A percentile compares a stretch with the other conserved stretches of the same genome.
These are phyloP conservation scores for Diaporthe sp. DNA, from an alignment of 2,329 filamentous ascomycete species.

Conservation along the genomic window DNA sequence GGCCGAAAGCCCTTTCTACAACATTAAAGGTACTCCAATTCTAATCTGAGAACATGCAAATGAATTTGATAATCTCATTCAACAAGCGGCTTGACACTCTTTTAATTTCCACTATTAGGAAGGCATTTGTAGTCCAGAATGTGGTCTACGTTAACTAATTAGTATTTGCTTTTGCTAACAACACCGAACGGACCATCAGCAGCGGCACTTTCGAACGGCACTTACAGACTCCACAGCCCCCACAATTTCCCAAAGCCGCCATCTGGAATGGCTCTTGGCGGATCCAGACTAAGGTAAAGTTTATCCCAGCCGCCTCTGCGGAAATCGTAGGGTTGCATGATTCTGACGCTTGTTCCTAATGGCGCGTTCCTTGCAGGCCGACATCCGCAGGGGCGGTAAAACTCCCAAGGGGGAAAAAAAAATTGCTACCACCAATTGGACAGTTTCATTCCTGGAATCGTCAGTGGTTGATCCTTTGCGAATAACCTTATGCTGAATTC, in stretches of 20 bases:
- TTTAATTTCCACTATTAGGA: background rate
- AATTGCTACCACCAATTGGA: background rate
- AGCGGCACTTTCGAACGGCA: background rate
- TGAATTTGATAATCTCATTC: background rate
- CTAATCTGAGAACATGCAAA: background rate
- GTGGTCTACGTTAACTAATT: background rate
- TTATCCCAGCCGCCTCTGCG: background rate
- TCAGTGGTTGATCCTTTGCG: background rate
- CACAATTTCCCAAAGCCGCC: background rate
- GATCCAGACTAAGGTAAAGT: background rate
- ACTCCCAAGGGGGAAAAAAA: background rate
- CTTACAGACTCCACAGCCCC: constrained; percentile 7
- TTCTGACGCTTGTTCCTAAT: background rate
- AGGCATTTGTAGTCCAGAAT: background rate
- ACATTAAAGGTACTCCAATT: background rate
- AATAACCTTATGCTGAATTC: background rate
- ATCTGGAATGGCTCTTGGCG: background rate
- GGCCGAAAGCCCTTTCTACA: background rate
- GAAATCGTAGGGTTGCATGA: background rate
- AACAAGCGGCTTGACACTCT: background rate
- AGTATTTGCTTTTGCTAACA: background rate
- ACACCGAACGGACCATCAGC: background rate
- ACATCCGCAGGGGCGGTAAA: background rate
- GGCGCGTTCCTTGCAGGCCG: background rate
- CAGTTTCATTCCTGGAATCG: background rate